Base-by-base conservation (phyloP, 2,329 filamentous ascomycete species). In the Calcarisporium arbuscula region DNA sequence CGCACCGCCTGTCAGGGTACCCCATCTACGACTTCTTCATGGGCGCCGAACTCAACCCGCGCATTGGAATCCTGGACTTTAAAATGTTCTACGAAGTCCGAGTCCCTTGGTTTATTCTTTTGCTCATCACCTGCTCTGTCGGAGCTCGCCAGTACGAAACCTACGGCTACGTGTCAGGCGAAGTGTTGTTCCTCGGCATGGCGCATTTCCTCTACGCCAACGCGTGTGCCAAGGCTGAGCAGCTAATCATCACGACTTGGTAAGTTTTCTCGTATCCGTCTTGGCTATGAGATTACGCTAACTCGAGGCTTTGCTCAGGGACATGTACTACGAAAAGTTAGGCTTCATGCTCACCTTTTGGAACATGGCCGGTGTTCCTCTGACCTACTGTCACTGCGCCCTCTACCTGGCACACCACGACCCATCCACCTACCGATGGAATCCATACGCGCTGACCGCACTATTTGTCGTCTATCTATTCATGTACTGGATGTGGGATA, bases 291-390 rank as follows among this genome's bases (percentile, higher is more conserved):
- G n/a, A n/a, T n/a, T n/a, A n/a, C n/a, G n/a, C n/a, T n/a, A n/a
- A n/a, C n/a, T n/a, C n/a, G n/a, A n/a, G n/a, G n/a, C n/a, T n/a
- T 23, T 17, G 26, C 8, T 17, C 19, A 58, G 56, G 82, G 87
- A 94, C 52, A 94, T 95, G 82, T 94, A 92, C 68, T 89, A 87
- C 51, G 87, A 94, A 69, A 94, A 94, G 66, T 88, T 85, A 75
- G 87, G 87, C 36, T 94, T 94, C 68, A 94, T 94, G 86, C 75
- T 94, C 45, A 94, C 90, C 59, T 94, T 94, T 75, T 94, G 87
- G 87, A 94, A 94, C 64, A 69, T 94, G 59, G 87, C 88, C 30
- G 88, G 87, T 47, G 88, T 94, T 16, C 87, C 87, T 10, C 71
- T 94, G 32, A 86, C 79, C 36, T 94, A 94, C 72, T 94, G 87